phyloP scores from a whole-genome alignment of 768 basidiomycete species.

The Termitomyces sp. region DNA sequence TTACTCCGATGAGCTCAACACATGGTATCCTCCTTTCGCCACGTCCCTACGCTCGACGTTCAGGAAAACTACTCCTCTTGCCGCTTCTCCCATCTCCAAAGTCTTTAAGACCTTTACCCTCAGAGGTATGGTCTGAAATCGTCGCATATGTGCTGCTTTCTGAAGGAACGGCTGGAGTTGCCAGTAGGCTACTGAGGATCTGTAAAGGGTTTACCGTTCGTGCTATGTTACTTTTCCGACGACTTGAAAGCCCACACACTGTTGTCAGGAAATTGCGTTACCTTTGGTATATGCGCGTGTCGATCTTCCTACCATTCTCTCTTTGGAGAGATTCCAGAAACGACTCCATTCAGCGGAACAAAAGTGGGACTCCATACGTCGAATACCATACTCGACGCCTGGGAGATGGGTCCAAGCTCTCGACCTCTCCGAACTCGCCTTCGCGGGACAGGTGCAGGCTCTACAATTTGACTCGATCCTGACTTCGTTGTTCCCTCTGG shows the following conservation, averaged over 20 bases:
- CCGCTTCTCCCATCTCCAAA: conserved; percentile 61
- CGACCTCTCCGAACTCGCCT: conserved; percentile 59
- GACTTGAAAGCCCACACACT: not conserved
- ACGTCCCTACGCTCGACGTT: conserved; percentile 56
- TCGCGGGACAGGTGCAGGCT: conserved; percentile 41
- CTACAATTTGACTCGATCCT: conserved; percentile 62
- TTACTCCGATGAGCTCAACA: conserved; percentile 27
- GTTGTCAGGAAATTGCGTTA: conserved; percentile 54
- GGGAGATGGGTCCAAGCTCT: conserved; percentile 82
- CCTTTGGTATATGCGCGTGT: conserved; percentile 66
- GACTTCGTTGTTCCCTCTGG: conserved; percentile 58
- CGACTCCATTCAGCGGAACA: conserved; percentile 61
- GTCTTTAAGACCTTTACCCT: conserved; percentile 53
- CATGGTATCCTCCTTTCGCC: conserved; percentile 55
- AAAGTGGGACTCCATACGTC: conserved; percentile 84
- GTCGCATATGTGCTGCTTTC: conserved; percentile 36
- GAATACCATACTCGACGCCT: conserved; percentile 83
- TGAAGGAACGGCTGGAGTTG: conserved; percentile 20
- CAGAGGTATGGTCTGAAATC: conserved; percentile 69
- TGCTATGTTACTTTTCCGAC: not conserved
- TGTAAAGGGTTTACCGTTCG: conserved; percentile 46
- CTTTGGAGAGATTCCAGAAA: conserved; percentile 56
- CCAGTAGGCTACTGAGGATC: conserved; percentile 35
- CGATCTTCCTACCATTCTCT: conserved; percentile 34
- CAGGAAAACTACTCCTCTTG: conserved; percentile 61